phyloP scores from a whole-genome alignment of 768 basidiomycete species.

The Xerocomellus chrysenteron region DNA sequence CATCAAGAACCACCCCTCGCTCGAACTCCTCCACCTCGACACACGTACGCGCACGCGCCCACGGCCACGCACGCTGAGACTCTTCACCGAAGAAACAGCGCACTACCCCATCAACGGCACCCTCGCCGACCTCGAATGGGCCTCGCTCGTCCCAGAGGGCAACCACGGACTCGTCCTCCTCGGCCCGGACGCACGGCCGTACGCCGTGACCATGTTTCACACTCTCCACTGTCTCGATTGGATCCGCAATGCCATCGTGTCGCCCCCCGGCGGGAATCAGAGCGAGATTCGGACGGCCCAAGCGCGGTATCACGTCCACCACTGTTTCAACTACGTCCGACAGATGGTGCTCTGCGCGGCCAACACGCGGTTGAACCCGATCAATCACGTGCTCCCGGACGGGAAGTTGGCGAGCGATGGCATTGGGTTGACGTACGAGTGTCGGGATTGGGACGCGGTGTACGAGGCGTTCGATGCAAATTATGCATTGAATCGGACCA shows the following conservation, averaged over 20 bases:
- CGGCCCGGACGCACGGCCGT: conserved; percentile 25
- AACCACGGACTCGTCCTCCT: conserved; percentile 22
- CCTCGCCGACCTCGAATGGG: conserved; percentile 27
- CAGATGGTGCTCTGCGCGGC: conserved; percentile 39
- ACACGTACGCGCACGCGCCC: neutral
- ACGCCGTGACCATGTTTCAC: conserved; percentile 40
- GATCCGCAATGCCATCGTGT: conserved; percentile 28
- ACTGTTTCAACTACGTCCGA: conserved; percentile 42
- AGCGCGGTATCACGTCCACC: conserved; percentile 20
- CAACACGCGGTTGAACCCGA: conserved; percentile 32
- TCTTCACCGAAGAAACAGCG: conserved; percentile 25
- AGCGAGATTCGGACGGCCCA: neutral
- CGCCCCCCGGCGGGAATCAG: neutral
- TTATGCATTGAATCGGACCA: conserved; percentile 19
- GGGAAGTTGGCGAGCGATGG: conserved; percentile 20
- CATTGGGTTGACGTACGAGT: conserved; percentile 21
- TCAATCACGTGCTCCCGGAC: conserved; percentile 8
- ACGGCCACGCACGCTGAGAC: neutral
- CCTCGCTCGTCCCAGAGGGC: conserved; percentile 18
- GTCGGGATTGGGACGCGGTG: conserved; percentile 22
- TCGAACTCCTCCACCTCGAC: conserved; percentile 20
- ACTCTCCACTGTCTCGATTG: conserved; percentile 41
- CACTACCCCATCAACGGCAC: conserved; percentile 25
- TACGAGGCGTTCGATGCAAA: conserved; percentile 24
- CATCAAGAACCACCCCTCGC: conserved; percentile 4